These are phyloP conservation scores for Stellera chamaejasme DNA, from an alignment of 345 rosid genomes.

Conservation along the genomic window DNA sequence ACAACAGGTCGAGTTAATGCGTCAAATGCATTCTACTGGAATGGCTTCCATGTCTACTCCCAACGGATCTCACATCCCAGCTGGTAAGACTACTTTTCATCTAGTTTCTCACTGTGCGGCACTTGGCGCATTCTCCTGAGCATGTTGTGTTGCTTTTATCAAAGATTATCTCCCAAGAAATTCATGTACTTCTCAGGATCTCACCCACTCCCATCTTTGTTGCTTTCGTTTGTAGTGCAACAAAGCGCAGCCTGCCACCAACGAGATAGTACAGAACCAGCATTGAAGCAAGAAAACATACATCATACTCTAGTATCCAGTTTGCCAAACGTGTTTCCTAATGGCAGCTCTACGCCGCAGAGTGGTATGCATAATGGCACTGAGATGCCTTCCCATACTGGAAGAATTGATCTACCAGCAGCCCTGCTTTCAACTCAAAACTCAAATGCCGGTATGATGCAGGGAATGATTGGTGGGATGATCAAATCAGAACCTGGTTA, in stretches of 20 bases:
- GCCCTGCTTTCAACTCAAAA: constrained; percentile 59
- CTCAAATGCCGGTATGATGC: constrained; percentile 64
- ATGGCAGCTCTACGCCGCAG: constrained; percentile 60
- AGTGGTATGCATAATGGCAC: constrained; percentile 49
- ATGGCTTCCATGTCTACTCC: constrained; percentile 47
- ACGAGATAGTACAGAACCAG: constrained; percentile 42
- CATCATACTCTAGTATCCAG: constrained; percentile 43
- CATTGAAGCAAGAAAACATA: constrained; percentile 52
- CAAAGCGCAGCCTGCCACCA: constrained; percentile 56
- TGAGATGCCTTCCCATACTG: constrained; percentile 59
- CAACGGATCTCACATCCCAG: constrained; percentile 70
- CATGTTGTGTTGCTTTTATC: neutral
- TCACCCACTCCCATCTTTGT: constrained; percentile 11
- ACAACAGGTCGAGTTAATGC: constrained; percentile 82
- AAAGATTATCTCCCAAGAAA: constrained; percentile 1
- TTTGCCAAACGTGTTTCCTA: constrained; percentile 49
- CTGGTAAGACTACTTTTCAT: constrained; percentile 45
- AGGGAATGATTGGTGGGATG: constrained; percentile 77
- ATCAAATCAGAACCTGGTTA: constrained; percentile 72
- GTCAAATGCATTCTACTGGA: constrained; percentile 57
- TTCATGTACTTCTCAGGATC: neutral
- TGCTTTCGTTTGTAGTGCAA: constrained; percentile 38
- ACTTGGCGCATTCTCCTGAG: neutral
- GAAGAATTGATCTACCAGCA: constrained; percentile 51
- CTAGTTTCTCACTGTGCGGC: neutral